Conservation (phyloP, 2,329 filamentous ascomycete species). For the Teratosphaeria pseudoeucalypti region DNA sequence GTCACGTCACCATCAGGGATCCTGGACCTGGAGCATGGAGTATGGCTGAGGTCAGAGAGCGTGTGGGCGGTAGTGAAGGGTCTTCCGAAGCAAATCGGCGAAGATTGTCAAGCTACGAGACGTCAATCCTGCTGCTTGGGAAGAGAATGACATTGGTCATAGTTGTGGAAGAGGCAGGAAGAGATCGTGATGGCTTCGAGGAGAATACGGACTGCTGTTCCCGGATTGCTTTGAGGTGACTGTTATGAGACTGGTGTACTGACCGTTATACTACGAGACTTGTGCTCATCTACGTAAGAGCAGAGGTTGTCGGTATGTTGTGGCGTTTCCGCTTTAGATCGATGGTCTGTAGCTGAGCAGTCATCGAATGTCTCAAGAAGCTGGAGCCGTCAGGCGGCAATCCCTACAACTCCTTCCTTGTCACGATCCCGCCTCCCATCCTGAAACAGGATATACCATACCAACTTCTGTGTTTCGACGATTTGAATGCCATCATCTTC, state of each 20-base stretch:
- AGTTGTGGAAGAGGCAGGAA: neutral
- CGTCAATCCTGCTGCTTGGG: slow-evolving; percentile 15
- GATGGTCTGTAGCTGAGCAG: neutral
- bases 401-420: no score
- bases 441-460: neutral
- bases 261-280: neutral
- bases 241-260: neutral
- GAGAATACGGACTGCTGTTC: neutral
- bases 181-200: neutral
- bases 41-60: slow-evolving; percentile 6
- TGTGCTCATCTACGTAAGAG: neutral
- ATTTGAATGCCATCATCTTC: neutral
- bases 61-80: no score
- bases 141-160: slow-evolving; percentile 14
- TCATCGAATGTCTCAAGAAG: neutral
- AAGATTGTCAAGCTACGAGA: slow-evolving; percentile 5
- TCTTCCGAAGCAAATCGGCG: no score
- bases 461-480: neutral
- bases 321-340: neutral
- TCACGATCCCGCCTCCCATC: no score
- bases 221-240: neutral
- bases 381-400: neutral
- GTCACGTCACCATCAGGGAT: slow-evolving; percentile 10
- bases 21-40: slow-evolving; percentile 20
- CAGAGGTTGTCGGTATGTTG: neutral